These are phyloP conservation scores for Sporothrix variecibatus DNA, from an alignment of 2,329 filamentous ascomycete genomes.

Conservation along the genomic window DNA sequence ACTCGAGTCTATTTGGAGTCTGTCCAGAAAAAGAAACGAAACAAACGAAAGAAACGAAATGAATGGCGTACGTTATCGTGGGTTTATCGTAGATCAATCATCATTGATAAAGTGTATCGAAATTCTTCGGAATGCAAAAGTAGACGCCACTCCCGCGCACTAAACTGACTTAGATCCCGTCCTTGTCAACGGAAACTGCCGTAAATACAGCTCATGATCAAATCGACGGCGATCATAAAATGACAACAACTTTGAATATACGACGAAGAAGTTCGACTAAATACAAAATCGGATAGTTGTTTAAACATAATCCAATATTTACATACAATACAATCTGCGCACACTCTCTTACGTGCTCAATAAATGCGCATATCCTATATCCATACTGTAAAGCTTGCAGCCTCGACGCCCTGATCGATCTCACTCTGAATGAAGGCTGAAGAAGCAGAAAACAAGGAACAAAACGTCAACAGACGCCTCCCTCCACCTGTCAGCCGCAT, in stretches of 20 bases:
- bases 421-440: neutral
- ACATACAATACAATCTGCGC: neutral
- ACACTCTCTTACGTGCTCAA: neutral
- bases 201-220: neutral
- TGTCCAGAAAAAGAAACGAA: neutral
- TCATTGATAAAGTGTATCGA: neutral
- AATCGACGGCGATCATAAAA: neutral
- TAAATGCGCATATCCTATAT: neutral
- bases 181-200: neutral
- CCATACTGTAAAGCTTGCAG: neutral
- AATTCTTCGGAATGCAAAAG: neutral
- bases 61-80: neutral
- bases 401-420: neutral
- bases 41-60: neutral
- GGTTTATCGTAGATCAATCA: neutral
- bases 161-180: conserved; percentile 2
- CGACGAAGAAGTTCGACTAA: neutral
- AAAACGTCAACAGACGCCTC: neutral
- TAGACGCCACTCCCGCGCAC: neutral
- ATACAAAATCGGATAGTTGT: neutral
- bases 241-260: neutral
- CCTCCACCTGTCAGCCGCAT: neutral
- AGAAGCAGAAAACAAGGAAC: neutral
- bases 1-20: neutral
- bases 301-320: neutral